Conservation (phyloP, 495 filamentous ascomycete species). For the Corynascus novoguineensis region DNA sequence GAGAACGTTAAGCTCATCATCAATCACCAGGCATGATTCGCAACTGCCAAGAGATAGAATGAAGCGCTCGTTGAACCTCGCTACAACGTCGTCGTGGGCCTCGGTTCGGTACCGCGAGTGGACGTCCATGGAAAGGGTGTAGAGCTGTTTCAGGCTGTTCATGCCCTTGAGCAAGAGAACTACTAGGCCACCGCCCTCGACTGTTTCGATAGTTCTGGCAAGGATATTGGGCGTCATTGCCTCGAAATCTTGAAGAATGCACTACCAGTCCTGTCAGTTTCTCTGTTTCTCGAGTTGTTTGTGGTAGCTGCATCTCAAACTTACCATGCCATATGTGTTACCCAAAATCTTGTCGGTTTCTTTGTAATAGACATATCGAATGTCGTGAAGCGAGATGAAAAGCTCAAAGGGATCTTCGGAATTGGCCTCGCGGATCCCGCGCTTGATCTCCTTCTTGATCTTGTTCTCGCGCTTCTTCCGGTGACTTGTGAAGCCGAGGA, state of each 20-base stretch:
- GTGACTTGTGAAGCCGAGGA: conserved; percentile 86
- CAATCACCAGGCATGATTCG: conserved; percentile 89
- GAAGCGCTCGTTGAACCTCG: conserved; percentile 97
- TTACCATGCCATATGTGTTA: conserved; percentile 90
- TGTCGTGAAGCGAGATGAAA: conserved; percentile 93
- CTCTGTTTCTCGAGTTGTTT: not conserved
- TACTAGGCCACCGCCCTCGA: conserved; percentile 92
- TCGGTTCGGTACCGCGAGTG: conserved; percentile 96
- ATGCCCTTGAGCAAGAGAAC: conserved; percentile 90
- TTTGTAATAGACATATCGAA: conserved; percentile 99
- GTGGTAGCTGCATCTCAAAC: conserved; percentile 2
- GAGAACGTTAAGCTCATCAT: conserved; percentile 96
- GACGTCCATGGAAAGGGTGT: conserved; percentile 96
- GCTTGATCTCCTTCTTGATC: conserved; percentile 97
- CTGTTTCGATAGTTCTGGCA: conserved; percentile 92
- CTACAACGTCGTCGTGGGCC: conserved; percentile 90
- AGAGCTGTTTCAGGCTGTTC: conserved; percentile 94
- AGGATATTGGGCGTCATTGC: conserved; percentile 94
- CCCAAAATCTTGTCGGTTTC: conserved; percentile 99
- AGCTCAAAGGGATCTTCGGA: conserved; percentile 95
- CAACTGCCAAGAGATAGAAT: conserved; percentile 92
- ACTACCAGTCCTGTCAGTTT: conserved; percentile 35
- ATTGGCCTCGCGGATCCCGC: conserved; percentile 91
- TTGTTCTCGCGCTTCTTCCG: conserved; percentile 96
- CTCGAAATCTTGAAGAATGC: conserved; percentile 96